Evolutionary conservation across 2,329 filamentous ascomycete species (phyloP).

Genomic region (Apiospora aurea): DNA sequence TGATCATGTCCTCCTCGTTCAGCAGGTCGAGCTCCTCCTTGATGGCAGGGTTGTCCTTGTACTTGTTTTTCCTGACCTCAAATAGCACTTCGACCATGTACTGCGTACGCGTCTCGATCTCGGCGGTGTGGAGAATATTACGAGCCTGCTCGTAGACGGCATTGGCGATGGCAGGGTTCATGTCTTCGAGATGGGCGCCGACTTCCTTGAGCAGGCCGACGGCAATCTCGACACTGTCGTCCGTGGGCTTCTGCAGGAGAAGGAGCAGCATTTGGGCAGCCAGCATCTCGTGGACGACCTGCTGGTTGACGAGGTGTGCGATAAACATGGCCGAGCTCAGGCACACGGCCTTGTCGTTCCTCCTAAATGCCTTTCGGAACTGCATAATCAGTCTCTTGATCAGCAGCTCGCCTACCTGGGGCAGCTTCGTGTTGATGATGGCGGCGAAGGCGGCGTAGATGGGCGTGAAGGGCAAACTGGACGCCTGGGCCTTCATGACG

Average conservation of each 20-base stretch:
- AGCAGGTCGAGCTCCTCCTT: constrained; percentile 94
- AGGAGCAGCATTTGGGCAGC: constrained; percentile 91
- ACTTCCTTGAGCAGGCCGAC: constrained; percentile 93
- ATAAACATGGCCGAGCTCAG: constrained; percentile 93
- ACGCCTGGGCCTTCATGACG: constrained; percentile 98
- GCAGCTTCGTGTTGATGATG: constrained; percentile 97
- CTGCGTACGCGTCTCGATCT: constrained; percentile 97
- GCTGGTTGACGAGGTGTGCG: constrained; percentile 93
- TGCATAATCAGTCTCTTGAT: constrained; percentile 86
- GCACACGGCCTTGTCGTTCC: constrained; percentile 97
- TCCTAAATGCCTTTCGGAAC: constrained; percentile 93
- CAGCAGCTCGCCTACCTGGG: constrained; percentile 90
- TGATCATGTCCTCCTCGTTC: constrained; percentile 98
- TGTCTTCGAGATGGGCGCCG: constrained; percentile 92
- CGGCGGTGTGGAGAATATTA: constrained; percentile 93
- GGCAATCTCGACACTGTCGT: constrained; percentile 97
- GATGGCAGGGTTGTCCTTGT: constrained; percentile 91
- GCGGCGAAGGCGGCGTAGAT: constrained; percentile 96
- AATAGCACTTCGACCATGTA: constrained; percentile 99
- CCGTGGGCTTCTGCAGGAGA: constrained; percentile 93
- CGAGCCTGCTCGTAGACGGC: constrained; percentile 96
- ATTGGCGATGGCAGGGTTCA: constrained; percentile 87
- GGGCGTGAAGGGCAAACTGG: constrained; percentile 92
- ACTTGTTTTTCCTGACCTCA: constrained; percentile 93
- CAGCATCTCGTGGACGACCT: constrained; percentile 92